phyloP scores from a whole-genome alignment of 2,329 filamentous ascomycete species.

The Alternaria viburni region DNA sequence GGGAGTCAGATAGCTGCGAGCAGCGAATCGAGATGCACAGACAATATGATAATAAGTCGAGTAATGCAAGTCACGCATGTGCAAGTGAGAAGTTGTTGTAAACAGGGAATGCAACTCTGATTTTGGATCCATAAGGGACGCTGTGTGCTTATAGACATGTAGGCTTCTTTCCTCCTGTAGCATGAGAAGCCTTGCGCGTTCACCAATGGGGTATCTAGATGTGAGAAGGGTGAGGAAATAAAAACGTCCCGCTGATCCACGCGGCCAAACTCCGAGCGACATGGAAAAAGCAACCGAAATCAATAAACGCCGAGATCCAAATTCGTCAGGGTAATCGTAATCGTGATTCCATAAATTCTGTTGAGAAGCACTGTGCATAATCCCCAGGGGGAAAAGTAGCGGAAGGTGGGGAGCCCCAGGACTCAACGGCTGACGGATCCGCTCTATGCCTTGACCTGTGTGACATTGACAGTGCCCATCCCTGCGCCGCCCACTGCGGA shows the following conservation, averaged over 20 bases:
- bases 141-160: constrained; percentile 27
- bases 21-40: neutral
- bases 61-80: neutral
- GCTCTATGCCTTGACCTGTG: constrained; percentile 31
- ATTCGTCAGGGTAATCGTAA: neutral
- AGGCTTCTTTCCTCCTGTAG: constrained; percentile 29
- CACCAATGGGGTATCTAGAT: constrained; percentile 39
- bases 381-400: neutral
- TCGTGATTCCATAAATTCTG: neutral
- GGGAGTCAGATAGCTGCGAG: neutral
- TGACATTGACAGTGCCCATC: constrained; percentile 24
- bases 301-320: neutral
- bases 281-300: constrained; percentile 1
- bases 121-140: constrained; percentile 42
- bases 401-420: constrained; percentile 3
- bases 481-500: constrained; percentile 10
- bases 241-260: neutral
- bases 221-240: constrained; percentile 3
- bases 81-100: neutral
- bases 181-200: constrained; percentile 44
- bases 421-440: neutral
- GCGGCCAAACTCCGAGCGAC: neutral
- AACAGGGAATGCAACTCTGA: constrained; percentile 21
- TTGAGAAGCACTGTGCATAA: neutral
- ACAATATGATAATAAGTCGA: constrained; percentile 1